Conservation (phyloP, 1,284 basidiomycete genomes). For the Schizophyllum amplum region DNA sequence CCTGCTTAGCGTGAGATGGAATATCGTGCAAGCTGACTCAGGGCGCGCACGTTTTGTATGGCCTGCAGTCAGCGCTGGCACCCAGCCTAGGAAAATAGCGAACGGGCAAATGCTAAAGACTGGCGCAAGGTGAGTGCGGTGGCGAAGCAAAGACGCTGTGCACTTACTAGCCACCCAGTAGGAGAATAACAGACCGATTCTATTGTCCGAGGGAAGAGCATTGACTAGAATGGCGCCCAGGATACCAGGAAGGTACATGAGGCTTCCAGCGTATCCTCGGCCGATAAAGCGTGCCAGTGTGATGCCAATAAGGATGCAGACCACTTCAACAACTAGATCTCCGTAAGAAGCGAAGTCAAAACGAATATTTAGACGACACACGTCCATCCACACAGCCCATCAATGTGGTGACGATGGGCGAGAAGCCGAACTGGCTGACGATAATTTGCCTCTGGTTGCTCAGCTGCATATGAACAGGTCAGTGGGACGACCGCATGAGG, state of each 20-base stretch:
- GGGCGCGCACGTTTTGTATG: constrained; percentile 62
- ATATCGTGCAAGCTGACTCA: background rate
- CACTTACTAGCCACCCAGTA: constrained; percentile 64
- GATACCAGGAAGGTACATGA: constrained; percentile 64
- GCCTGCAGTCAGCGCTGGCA: constrained; percentile 57
- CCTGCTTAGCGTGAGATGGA: constrained; percentile 20
- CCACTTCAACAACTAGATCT: constrained; percentile 43
- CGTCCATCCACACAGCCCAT: constrained; percentile 67
- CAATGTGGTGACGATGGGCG: constrained; percentile 61
- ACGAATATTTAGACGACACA: background rate
- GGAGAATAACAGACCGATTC: constrained; percentile 61
- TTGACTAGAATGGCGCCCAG: constrained; percentile 64
- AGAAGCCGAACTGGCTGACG: constrained; percentile 68
- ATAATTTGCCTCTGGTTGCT: constrained; percentile 74
- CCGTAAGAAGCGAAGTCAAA: background rate
- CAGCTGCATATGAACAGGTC: constrained; percentile 33
- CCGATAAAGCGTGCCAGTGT: constrained; percentile 48
- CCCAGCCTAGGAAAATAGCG: constrained; percentile 64
- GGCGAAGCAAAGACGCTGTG: background rate
- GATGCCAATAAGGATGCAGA: constrained; percentile 55
- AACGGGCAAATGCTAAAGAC: constrained; percentile 68
- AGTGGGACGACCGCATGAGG: background rate
- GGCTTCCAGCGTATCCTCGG: constrained; percentile 51
- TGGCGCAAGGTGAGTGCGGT: constrained; percentile 12
- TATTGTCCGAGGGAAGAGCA: constrained; percentile 56